Percentiles rank a stretch among this genome's conserved stretches.
Conservation (phyloP, 75 land plant species). For the Chamaecyparis obtusa region DNA sequence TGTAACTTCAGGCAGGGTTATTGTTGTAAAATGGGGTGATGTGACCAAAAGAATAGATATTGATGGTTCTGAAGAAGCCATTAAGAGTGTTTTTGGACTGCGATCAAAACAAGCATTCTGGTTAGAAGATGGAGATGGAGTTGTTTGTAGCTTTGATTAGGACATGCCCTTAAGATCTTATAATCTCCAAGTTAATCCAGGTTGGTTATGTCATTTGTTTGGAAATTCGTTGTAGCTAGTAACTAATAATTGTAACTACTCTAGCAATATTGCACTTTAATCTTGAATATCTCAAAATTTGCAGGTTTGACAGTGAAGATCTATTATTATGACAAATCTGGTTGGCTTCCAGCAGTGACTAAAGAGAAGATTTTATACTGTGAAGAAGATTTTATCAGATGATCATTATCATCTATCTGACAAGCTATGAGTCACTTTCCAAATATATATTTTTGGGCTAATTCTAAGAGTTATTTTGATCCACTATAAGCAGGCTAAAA, state of each 20-base stretch:
- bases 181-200: slow-evolving; percentile 35
- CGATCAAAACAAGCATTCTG: slow-evolving; percentile 51
- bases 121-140: slow-evolving; percentile 56
- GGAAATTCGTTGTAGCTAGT: not conserved
- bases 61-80: slow-evolving; percentile 50
- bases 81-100: slow-evolving; percentile 44
- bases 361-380: slow-evolving; percentile 37
- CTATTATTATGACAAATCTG: slow-evolving; percentile 24
- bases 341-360: slow-evolving; percentile 11
- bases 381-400: slow-evolving; percentile 54
- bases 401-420: no score
- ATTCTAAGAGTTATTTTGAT: no score
- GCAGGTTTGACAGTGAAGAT: slow-evolving; percentile 43
- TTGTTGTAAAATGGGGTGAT: slow-evolving; percentile 37
- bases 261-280: not conserved
- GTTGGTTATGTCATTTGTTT: slow-evolving; percentile 11
- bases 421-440: no score
- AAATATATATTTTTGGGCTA: no score
- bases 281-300: not conserved
- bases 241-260: not conserved
- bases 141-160: slow-evolving; percentile 43
- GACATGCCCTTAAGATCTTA: slow-evolving; percentile 46
- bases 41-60: slow-evolving; percentile 40
- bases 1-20: slow-evolving; percentile 30
- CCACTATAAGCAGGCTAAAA: no score